phyloP scores from a whole-genome alignment of 179 eudicot species.

The Nepenthes alata region DNA sequence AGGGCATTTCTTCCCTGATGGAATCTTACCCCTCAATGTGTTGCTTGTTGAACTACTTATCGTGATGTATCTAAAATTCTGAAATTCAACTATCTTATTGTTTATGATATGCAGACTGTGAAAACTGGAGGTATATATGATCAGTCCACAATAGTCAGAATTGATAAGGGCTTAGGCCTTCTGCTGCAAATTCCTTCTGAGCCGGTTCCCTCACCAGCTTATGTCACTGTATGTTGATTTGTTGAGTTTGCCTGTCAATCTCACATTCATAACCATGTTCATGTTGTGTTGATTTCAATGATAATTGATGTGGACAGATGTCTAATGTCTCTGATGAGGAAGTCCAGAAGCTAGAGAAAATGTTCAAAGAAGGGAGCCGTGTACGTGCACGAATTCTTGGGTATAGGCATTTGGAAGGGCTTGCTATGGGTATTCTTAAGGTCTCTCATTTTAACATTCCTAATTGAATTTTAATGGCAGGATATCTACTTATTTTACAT shows the following conservation, averaged over 20 bases:
- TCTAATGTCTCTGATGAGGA: slow-evolving; percentile 82
- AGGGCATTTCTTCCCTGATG: no score
- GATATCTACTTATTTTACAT: background rate
- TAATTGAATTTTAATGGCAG: background rate
- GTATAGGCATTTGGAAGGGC: slow-evolving; percentile 84
- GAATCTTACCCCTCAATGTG: no score
- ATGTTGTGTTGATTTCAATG: slow-evolving; percentile 3
- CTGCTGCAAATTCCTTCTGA: slow-evolving; percentile 66
- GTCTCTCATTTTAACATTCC: slow-evolving; percentile 16
- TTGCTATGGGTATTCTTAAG: slow-evolving; percentile 81
- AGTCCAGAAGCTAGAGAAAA: slow-evolving; percentile 52
- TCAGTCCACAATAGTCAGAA: slow-evolving; percentile 55
- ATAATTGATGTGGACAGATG: slow-evolving; percentile 28
- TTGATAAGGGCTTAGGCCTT: slow-evolving; percentile 72
- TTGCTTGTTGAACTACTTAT: no score
- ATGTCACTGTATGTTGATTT: slow-evolving; percentile 57
- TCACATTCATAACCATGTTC: background rate
- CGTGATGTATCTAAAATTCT: no score
- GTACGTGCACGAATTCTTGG: slow-evolving; percentile 86
- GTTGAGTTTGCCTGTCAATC: slow-evolving; percentile 4
- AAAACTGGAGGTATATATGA: slow-evolving; percentile 77
- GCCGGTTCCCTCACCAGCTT: slow-evolving; percentile 77
- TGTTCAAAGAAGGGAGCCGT: slow-evolving; percentile 61
- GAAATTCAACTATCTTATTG: background rate
- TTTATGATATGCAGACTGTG: slow-evolving; percentile 39